Evolutionary conservation across 352 stramenopile genomes (phyloP).

Genomic region (Phytophthora pluvialis): DNA sequence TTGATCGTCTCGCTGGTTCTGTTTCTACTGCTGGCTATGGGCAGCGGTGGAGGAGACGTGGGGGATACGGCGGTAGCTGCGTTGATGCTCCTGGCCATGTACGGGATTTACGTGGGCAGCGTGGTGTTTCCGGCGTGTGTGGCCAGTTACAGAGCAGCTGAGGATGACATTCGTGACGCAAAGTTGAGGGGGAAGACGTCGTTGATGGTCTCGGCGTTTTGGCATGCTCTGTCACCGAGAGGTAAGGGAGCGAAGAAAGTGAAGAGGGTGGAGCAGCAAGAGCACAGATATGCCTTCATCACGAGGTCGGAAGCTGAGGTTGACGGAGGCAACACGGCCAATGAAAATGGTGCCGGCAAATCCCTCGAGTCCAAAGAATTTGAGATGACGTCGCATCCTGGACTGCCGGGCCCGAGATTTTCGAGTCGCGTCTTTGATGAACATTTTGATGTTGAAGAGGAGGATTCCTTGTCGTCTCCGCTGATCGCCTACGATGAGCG

Average conservation of each 20-base stretch:
- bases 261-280: slow-evolving; percentile 19
- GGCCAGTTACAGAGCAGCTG: slow-evolving; percentile 31
- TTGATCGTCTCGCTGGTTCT: slow-evolving; percentile 58
- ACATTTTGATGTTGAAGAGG: slow-evolving; percentile 62
- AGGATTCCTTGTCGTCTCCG: slow-evolving; percentile 62
- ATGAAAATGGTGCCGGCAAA: slow-evolving; percentile 6
- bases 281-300: slow-evolving; percentile 54
- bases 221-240: slow-evolving; percentile 64
- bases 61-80: slow-evolving; percentile 32
- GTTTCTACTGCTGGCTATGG: slow-evolving; percentile 45
- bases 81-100: slow-evolving; percentile 57
- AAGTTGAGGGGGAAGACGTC: slow-evolving; percentile 26
- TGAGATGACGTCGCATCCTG: slow-evolving; percentile 34
- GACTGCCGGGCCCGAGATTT: slow-evolving; percentile 39
- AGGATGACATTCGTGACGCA: slow-evolving; percentile 17
- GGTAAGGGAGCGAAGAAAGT: slow-evolving; percentile 17
- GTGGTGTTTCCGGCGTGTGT: slow-evolving; percentile 67
- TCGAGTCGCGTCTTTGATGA: slow-evolving; percentile 60
- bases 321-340: slow-evolving; percentile 17
- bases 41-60: slow-evolving; percentile 23
- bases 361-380: slow-evolving; percentile 6
- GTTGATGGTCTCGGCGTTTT: slow-evolving; percentile 76
- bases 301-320: slow-evolving; percentile 35
- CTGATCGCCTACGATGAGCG: slow-evolving; percentile 62
- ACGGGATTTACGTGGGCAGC: slow-evolving; percentile 64